A percentile compares a stretch with the other conserved stretches of the same genome.
Conservation (phyloP, 495 filamentous ascomycete species). For the Penicillium bovifimosum region DNA sequence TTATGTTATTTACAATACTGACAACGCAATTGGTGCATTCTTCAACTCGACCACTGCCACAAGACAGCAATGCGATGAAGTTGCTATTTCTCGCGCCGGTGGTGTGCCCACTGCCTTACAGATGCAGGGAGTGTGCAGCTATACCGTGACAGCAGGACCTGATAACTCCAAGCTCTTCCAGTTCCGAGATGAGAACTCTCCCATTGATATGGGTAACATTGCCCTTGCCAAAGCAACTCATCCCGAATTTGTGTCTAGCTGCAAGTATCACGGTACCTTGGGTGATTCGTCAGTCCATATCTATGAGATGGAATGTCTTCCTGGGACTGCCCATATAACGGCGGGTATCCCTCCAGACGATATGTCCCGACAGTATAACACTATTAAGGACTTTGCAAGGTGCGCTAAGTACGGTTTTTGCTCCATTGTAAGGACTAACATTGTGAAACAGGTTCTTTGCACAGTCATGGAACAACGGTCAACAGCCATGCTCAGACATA, state of each 20-base stretch:
- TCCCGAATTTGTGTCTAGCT: slow-evolving; percentile 13
- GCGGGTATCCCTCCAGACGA: slow-evolving; percentile 11
- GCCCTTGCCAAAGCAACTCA: slow-evolving; percentile 4
- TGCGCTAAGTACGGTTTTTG: too few relatives aligned
- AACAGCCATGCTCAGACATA: too few relatives aligned
- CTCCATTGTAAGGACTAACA: too few relatives aligned
- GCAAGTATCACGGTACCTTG: slow-evolving; percentile 12
- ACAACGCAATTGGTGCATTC: slow-evolving; percentile 6
- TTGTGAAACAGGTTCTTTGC: too few relatives aligned
- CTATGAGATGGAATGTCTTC: slow-evolving; percentile 17
- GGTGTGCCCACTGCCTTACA: slow-evolving; percentile 4
- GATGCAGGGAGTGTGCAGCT: slow-evolving; percentile 24
- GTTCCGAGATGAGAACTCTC: slow-evolving; percentile 15
- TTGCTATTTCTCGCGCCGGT: slow-evolving; percentile 6
- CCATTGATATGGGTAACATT: slow-evolving; percentile 10
- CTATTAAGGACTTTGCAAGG: not conserved
- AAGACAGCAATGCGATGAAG: slow-evolving; percentile 12
- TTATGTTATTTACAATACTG: slow-evolving; percentile 7
- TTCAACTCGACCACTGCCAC: slow-evolving; percentile 9
- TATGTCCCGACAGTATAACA: slow-evolving; percentile 1
- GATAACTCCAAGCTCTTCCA: slow-evolving; percentile 13
- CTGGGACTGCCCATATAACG: slow-evolving; percentile 13
- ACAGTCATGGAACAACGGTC: too few relatives aligned
- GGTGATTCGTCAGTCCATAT: slow-evolving; percentile 11
- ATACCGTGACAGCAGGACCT: slow-evolving; percentile 22